phyloP scores from a whole-genome alignment of 2,329 filamentous ascomycete genomes.

The Sphaerostilbella broomeana region DNA sequence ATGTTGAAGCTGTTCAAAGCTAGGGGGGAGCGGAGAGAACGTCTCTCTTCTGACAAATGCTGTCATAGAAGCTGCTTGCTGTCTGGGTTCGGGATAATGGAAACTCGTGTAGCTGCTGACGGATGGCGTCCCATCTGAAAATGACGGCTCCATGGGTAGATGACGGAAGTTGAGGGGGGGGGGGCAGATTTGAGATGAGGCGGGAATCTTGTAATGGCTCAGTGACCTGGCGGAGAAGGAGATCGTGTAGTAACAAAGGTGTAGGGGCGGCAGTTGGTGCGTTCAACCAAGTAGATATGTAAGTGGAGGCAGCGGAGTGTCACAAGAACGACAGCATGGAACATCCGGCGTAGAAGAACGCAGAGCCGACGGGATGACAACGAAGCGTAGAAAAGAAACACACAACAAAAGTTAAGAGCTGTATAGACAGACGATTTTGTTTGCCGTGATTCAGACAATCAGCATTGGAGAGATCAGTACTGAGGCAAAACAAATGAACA shows the following conservation, averaged over 20 bases:
- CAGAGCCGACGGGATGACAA: constrained; percentile 10
- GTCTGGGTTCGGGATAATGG: constrained; percentile 19
- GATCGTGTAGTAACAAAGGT: constrained; percentile 9
- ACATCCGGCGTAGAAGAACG: constrained; percentile 12
- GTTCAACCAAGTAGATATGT: constrained; percentile 12
- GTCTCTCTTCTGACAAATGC: constrained; percentile 22
- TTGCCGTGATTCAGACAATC: neutral
- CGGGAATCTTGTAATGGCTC: neutral
- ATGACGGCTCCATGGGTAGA: constrained; percentile 23
- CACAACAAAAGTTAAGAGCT: no score
- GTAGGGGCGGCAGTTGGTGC: constrained; percentile 5
- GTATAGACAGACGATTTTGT: neutral
- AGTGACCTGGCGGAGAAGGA: constrained; percentile 3
- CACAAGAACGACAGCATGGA: constrained; percentile 14
- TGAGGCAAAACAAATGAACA: constrained; percentile 1
- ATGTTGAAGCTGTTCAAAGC: constrained; percentile 15
- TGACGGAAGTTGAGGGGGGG: neutral
- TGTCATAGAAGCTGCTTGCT: constrained; percentile 23
- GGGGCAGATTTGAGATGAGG: neutral
- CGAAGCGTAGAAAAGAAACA: constrained; percentile 7
- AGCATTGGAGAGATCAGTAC: neutral
- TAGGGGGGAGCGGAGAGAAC: constrained; percentile 20
- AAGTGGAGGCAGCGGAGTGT: constrained; percentile 13
- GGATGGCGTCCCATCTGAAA: constrained; percentile 22
- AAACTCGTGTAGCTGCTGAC: constrained; percentile 27